Conservation (phyloP, 179 eudicot species). For the Sideroxylon spinosum region DNA sequence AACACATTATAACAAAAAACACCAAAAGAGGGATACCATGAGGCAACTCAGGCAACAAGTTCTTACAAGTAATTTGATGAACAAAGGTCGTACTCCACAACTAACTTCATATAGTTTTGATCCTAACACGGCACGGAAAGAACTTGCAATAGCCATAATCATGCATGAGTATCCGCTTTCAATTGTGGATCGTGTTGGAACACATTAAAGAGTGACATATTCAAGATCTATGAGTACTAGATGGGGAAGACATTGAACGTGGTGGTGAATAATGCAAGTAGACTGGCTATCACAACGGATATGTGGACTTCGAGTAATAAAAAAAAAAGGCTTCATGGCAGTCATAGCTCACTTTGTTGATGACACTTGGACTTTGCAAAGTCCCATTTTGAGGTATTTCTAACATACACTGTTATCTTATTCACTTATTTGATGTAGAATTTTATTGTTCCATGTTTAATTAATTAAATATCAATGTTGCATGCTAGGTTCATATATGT, state of each 20-base stretch:
- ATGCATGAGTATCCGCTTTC: background rate
- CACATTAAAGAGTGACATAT: background rate
- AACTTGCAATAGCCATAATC: background rate
- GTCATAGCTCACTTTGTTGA: too few species aligned
- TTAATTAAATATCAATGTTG: too few species aligned
- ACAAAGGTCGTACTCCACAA: too few species aligned
- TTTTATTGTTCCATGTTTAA: too few species aligned
- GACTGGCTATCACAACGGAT: background rate
- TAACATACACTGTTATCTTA: background rate
- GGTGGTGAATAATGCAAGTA: background rate
- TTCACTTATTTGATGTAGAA: background rate
- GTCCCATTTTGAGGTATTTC: background rate
- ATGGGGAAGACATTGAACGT: background rate
- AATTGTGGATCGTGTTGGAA: background rate
- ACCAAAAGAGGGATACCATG: too few species aligned
- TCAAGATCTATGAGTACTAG: background rate
- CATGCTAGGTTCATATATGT: too few species aligned
- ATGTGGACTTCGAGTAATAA: too few species aligned
- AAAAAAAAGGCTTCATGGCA: too few species aligned
- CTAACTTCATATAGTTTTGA: too few species aligned
- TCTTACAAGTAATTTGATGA: too few species aligned
- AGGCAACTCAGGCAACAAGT: too few species aligned
- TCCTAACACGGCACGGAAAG: background rate
- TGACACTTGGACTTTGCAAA: background rate
- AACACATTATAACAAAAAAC: background rate